Conservation (phyloP, 2,329 filamentous ascomycete species). For the Teratosphaeria viscida region DNA sequence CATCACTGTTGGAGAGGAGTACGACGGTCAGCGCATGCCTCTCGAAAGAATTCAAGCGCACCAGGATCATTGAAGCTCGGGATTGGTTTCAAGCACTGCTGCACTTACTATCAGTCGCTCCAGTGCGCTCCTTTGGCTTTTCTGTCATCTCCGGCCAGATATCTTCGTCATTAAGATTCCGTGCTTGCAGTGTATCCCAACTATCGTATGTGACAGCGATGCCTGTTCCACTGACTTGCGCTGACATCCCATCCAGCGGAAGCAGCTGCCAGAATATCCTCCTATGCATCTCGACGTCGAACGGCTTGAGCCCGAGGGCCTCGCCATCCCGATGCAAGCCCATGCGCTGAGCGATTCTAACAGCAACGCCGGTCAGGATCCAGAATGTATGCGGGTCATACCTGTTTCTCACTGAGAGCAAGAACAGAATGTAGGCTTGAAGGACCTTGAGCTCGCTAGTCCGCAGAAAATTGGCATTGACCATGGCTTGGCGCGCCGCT, state of each 20-base stretch:
- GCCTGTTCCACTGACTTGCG: constrained; percentile 21
- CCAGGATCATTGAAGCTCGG: not conserved
- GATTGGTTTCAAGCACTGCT: not conserved
- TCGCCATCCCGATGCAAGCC: constrained; percentile 51
- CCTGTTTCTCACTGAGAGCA: constrained; percentile 31
- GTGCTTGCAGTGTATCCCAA: constrained; percentile 24
- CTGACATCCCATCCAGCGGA: constrained; percentile 41
- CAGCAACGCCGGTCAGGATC: constrained; percentile 52
- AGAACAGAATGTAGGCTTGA: constrained; percentile 57
- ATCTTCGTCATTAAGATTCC: constrained; percentile 28
- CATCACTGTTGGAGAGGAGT: constrained; percentile 19
- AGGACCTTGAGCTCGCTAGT: constrained; percentile 54
- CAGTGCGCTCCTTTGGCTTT: constrained; percentile 38
- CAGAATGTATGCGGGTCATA: constrained; percentile 47
- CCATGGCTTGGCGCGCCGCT: constrained; percentile 53
- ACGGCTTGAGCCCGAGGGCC: constrained; percentile 40
- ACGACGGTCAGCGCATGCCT: not conserved
- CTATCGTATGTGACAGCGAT: constrained; percentile 17
- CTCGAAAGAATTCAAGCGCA: not conserved
- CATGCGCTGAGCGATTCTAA: constrained; percentile 50
- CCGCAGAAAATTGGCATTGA: constrained; percentile 57
- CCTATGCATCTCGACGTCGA: constrained; percentile 50
- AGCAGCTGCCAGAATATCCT: constrained; percentile 55
- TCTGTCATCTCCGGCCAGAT: constrained; percentile 35
- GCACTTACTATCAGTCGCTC: constrained; percentile 41